Base-by-base conservation (phyloP, 192 early-diverging fungal genomes). In the Gamsiella multidivaricata region DNA sequence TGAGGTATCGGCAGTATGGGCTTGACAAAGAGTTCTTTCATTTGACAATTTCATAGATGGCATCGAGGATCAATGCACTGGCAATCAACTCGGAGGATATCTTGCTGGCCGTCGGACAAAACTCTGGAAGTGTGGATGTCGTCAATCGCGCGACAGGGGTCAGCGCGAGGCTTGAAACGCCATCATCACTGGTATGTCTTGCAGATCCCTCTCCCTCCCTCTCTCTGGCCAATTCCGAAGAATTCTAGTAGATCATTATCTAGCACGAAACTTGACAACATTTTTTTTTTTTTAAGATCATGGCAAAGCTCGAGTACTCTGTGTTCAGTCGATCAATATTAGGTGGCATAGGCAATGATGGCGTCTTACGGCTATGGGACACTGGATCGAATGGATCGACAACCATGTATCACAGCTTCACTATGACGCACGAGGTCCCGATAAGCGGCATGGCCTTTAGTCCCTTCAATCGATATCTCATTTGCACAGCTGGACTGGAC, bases 371-470 rank as follows among this genome's bases (percentile, higher is more conserved):
- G 57, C 46, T 84, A 32, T 84, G 80, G 80, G 76, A 84, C 49
- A 74, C 80, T 9, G 53, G 67, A 47, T 51, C 52, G 15, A 68
- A 18, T 17, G 65, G 69, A 26, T 70, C 75, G 4, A 58, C 67
- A 1, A 69, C 82, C 5, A 46, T 76, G 9, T 57, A 80, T 20
- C 80, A 80, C 56, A 84, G 65, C 36, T 82, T 82, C 53, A 49
- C 65, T 11, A 34, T 52, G 4, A 70, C 74, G 12, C 80, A 84
- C 49, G 49, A 71, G 28, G 42, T 50, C 14, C 52, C 79, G n/a
- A 80, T 81, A 39, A 79, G 65, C 32, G 80, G 70, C 25, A 79
- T 84, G 54, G 70, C 83, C 0, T 84, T 84, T 69, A 81, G 80
- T 15, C 75, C 83, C 9, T 75, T 59, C 42, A 84, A 84, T 51